A percentile compares a stretch with the other conserved stretches of the same genome.
Evolutionary conservation across 805 yeast genomes (phyloP).

Genomic region (Candida sonorensis): DNA sequence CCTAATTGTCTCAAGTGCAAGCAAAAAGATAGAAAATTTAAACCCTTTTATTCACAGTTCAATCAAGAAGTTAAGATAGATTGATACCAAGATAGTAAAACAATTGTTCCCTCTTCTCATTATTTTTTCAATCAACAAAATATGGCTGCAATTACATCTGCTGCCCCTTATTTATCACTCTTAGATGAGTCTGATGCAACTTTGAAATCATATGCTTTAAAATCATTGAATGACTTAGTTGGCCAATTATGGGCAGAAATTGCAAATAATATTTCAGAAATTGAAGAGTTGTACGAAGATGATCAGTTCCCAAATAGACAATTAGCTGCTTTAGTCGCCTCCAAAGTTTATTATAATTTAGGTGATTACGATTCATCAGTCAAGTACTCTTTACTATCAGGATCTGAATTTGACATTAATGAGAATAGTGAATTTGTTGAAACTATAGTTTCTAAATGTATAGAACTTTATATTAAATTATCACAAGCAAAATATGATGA

Average conservation of each 20-base stretch:
- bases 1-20: no score
- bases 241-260: constrained; percentile 97
- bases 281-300: constrained; percentile 90
- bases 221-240: constrained; percentile 72
- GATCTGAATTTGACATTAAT: constrained; percentile 64
- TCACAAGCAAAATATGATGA: constrained; percentile 44
- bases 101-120: no score
- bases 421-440: constrained; percentile 83
- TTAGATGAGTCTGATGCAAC: constrained; percentile 73
- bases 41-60: no score
- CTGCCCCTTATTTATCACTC: constrained; percentile 88
- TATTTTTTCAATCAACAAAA: no score
- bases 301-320: constrained; percentile 57
- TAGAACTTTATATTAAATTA: constrained; percentile 67
- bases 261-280: constrained; percentile 79
- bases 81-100: no score
- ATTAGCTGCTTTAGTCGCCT: constrained; percentile 86
- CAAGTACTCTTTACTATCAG: constrained; percentile 81
- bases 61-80: no score
- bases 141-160: constrained; percentile 48
- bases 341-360: constrained; percentile 83
- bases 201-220: constrained; percentile 78
- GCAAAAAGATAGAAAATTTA: no score
- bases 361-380: constrained; percentile 93
- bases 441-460: constrained; percentile 90